Conservation (phyloP, 139 green algal species). For the Chlamydomonas urium region DNA sequence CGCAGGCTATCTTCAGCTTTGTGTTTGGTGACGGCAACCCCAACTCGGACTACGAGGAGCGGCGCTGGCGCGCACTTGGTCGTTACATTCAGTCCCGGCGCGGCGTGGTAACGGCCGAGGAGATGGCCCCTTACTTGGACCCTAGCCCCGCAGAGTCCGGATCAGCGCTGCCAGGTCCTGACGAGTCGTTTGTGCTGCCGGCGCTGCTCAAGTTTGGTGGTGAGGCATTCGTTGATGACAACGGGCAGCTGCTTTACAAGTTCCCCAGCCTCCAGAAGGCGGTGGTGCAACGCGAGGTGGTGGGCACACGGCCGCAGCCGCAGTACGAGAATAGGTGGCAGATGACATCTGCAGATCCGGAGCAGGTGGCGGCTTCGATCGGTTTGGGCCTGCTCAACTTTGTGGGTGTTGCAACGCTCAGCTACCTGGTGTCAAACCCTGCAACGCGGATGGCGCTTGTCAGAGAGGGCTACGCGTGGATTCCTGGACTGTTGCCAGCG, state of each 20-base stretch:
- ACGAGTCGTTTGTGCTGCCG: slow-evolving; percentile 80
- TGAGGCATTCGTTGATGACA: slow-evolving; percentile 72
- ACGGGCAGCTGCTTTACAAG: slow-evolving; percentile 83
- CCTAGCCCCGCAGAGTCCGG: slow-evolving; percentile 16
- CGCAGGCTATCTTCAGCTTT: slow-evolving; percentile 90
- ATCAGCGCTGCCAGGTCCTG: slow-evolving; percentile 8
- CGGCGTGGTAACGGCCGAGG: slow-evolving; percentile 90
- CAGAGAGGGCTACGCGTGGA: slow-evolving; percentile 20
- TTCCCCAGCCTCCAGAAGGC: slow-evolving; percentile 82
- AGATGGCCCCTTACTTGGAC: slow-evolving; percentile 92
- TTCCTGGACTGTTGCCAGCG: slow-evolving; percentile 21
- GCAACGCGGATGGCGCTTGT: slow-evolving; percentile 8
- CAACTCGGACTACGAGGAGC: slow-evolving; percentile 75
- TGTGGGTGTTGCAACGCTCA: slow-evolving; percentile 75
- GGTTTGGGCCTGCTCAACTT: slow-evolving; percentile 79
- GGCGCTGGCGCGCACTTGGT: slow-evolving; percentile 72
- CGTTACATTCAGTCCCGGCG: slow-evolving; percentile 47
- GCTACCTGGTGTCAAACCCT: slow-evolving; percentile 39
- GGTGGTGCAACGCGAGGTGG: background rate
- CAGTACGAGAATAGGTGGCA: slow-evolving; percentile 33
- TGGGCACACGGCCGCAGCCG: background rate
- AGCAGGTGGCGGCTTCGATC: slow-evolving; percentile 50
- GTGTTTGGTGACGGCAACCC: slow-evolving; percentile 97
- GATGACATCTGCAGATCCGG: slow-evolving; percentile 44
- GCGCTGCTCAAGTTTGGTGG: slow-evolving; percentile 83